Evolutionary conservation across 2,329 filamentous ascomycete species (phyloP).

Genomic region (Cladosporium sp.): DNA sequence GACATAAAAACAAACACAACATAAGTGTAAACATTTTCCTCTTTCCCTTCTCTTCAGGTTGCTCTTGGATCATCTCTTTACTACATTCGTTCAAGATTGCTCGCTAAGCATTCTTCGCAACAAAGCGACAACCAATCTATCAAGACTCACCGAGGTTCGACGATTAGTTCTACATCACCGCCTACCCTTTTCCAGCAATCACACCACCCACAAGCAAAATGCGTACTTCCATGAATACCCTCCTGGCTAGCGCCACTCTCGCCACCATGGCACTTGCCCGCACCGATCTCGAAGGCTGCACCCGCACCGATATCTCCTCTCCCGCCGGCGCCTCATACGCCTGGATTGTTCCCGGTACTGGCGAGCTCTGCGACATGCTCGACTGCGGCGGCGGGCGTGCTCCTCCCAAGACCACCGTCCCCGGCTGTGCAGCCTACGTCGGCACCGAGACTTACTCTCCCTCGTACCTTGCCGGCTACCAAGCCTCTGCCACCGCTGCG

Average conservation of each 20-base stretch:
- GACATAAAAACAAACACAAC: background rate
- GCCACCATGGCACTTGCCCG: slow-evolving; percentile 29
- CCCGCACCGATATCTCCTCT: slow-evolving; percentile 34
- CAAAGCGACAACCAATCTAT: background rate
- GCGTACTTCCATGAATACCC: slow-evolving; percentile 23
- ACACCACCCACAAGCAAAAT: slow-evolving; percentile 13
- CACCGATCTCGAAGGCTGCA: slow-evolving; percentile 43
- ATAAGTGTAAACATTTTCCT: background rate
- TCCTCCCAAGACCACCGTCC: slow-evolving; percentile 57
- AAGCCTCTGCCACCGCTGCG: slow-evolving; percentile 16
- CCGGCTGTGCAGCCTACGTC: slow-evolving; percentile 55
- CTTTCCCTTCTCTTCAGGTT: background rate
- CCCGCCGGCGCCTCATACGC: slow-evolving; percentile 45
- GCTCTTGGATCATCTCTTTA: background rate
- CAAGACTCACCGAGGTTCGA: background rate
- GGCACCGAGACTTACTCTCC: slow-evolving; percentile 55
- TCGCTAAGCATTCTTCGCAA: background rate
- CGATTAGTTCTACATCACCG: background rate
- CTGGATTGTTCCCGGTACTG: slow-evolving; percentile 60
- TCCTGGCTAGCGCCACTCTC: slow-evolving; percentile 26
- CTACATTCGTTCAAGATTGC: background rate
- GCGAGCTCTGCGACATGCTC: slow-evolving; percentile 60
- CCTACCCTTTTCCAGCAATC: background rate
- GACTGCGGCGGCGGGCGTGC: slow-evolving; percentile 67
- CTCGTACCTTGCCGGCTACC: slow-evolving; percentile 41